Evolutionary conservation across 208 protist genomes (phyloP).

Genomic region (Trypanosoma rangeli): DNA sequence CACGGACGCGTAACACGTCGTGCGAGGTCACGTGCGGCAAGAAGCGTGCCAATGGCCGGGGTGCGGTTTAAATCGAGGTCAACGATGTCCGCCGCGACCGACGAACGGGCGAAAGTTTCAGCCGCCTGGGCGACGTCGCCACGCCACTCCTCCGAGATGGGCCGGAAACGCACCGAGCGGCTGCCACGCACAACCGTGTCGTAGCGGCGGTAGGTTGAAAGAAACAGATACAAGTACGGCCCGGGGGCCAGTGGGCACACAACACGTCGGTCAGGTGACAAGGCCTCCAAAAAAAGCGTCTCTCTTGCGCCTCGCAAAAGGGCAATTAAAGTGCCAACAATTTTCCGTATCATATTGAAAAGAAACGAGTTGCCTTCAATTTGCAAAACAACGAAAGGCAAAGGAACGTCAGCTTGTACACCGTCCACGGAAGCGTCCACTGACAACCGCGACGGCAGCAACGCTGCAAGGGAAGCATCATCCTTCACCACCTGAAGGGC

Average conservation of each 20-base stretch:
- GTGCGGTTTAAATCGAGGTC: conserved; percentile 65
- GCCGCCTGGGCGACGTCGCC: conserved; percentile 39
- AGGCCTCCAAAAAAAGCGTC: conserved; percentile 43
- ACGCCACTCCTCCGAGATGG: conserved; percentile 52
- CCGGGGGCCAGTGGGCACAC: conserved; percentile 71
- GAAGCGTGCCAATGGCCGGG: conserved; percentile 55
- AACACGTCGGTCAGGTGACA: conserved; percentile 54
- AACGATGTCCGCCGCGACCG: conserved; percentile 54
- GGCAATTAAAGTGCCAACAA: conserved; percentile 70
- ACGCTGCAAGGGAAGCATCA: not conserved
- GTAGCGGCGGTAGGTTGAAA: conserved; percentile 72
- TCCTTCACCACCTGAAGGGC: not conserved
- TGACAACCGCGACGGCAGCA: not conserved
- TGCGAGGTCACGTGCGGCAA: conserved; percentile 47
- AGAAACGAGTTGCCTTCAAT: conserved; percentile 86
- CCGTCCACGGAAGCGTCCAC: not conserved
- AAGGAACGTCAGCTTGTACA: not conserved
- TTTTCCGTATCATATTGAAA: conserved; percentile 91
- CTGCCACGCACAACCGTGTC: conserved; percentile 29
- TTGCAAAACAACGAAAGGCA: conserved; percentile 81
- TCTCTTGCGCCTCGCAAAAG: conserved; percentile 57
- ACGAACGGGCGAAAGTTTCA: conserved; percentile 38
- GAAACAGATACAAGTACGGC: conserved; percentile 64
- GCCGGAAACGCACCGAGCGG: conserved; percentile 15
- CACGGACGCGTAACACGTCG: conserved; percentile 36